These are phyloP conservation scores for Botryotinia calthae DNA, from an alignment of 2,329 filamentous ascomycete genomes.

Conservation along the genomic window DNA sequence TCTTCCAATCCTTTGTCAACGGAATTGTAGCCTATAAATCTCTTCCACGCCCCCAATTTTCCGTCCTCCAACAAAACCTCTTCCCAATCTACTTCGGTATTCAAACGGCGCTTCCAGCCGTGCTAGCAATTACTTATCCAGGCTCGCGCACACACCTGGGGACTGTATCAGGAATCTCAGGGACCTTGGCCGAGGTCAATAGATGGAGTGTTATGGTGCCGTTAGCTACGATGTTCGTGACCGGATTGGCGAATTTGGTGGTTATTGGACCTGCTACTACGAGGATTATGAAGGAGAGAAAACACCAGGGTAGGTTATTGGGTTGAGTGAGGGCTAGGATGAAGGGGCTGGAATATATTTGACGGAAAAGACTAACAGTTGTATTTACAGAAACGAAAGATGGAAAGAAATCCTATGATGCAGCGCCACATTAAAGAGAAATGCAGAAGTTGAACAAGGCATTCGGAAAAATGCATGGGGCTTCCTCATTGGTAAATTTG, in stretches of 20 bases:
- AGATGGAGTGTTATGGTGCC: conserved; percentile 65
- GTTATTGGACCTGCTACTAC: conserved; percentile 74
- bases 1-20: conserved; percentile 83
- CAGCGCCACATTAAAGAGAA: conserved; percentile 75
- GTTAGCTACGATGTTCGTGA: conserved; percentile 66
- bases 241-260: conserved; percentile 66
- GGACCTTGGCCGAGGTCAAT: conserved; percentile 59
- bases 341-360: background rate
- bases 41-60: conserved; percentile 78
- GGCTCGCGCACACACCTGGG: conserved; percentile 47
- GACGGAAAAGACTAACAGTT: background rate
- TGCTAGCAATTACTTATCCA: conserved; percentile 79
- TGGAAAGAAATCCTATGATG: conserved; percentile 81
- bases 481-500: conserved; percentile 78
- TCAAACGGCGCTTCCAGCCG: conserved; percentile 70
- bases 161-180: conserved; percentile 47
- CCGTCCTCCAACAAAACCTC: conserved; percentile 71
- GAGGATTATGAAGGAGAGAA: conserved; percentile 70
- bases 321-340: background rate
- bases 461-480: conserved; percentile 77
- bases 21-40: conserved; percentile 73
- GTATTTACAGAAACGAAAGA: conserved; percentile 68
- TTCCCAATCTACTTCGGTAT: conserved; percentile 89
- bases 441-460: conserved; percentile 78
- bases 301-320: conserved; percentile 69